Evolutionary conservation across 768 basidiomycete species (phyloP).

Genomic region (Boletus sp.): DNA sequence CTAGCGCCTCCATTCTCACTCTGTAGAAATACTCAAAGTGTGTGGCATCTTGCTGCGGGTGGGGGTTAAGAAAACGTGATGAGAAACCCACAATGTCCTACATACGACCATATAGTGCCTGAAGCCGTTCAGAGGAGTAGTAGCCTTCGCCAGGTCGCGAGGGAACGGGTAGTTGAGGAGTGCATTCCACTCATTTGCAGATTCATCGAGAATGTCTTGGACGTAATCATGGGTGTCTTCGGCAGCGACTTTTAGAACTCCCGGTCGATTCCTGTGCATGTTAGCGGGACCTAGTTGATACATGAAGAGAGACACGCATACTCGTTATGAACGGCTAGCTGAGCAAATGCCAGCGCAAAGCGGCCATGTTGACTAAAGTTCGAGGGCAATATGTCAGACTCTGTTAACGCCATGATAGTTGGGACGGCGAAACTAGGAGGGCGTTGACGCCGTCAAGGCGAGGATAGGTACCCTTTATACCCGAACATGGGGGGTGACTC

Average conservation of each 20-base stretch:
- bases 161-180: background rate
- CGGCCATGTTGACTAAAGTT: background rate
- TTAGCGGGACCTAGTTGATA: background rate
- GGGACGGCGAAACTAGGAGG: background rate
- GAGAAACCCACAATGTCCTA: background rate
- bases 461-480: background rate
- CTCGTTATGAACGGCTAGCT: background rate
- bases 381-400: background rate
- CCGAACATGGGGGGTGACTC: background rate
- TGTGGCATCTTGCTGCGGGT: slow-evolving; percentile 1
- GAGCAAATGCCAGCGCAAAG: background rate
- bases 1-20: background rate
- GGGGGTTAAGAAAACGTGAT: background rate
- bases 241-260: background rate
- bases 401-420: background rate
- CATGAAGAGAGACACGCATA: background rate
- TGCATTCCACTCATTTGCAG: background rate
- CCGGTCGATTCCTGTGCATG: background rate
- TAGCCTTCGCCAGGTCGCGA: background rate
- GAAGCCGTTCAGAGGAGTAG: slow-evolving; percentile 1
- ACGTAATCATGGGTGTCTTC: background rate
- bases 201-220: background rate
- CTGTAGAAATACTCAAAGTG: slow-evolving; percentile 7
- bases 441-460: background rate
- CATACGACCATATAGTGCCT: slow-evolving; percentile 7